phyloP scores from a whole-genome alignment of 257 asterid species.

The Solanum pennellii region DNA sequence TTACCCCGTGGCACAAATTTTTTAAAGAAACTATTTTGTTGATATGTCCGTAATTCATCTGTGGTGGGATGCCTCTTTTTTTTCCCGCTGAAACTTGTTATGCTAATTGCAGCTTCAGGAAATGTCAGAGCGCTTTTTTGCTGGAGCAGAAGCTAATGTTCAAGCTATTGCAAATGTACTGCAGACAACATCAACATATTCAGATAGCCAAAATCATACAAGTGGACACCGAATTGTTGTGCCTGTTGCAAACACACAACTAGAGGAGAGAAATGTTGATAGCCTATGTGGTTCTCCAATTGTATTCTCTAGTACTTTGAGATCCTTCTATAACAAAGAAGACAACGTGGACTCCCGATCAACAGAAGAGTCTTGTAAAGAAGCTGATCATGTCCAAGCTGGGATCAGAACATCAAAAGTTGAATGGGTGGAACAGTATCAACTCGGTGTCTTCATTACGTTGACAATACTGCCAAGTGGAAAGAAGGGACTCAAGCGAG shows the following conservation, averaged over 20 bases:
- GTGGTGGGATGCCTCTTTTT: neutral
- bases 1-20: neutral
- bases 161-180: conserved; percentile 7
- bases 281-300: conserved; percentile 26
- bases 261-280: conserved; percentile 10
- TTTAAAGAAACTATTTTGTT: neutral
- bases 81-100: neutral
- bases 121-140: conserved; percentile 17
- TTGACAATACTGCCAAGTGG: conserved; percentile 15
- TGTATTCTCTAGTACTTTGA: conserved; percentile 16
- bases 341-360: neutral
- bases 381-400: conserved; percentile 3
- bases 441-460: conserved; percentile 35
- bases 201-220: neutral
- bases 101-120: conserved; percentile 18
- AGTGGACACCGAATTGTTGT: neutral
- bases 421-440: conserved; percentile 38
- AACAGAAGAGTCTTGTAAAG: conserved; percentile 10
- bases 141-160: conserved; percentile 3
- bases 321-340: conserved; percentile 8
- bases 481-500: conserved; percentile 26
- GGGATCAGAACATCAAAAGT: conserved; percentile 1
- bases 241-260: neutral
- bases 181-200: neutral
- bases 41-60: neutral